Percentiles rank a stretch among this genome's conserved stretches.
These are phyloP conservation scores for Nakazawaea molendinolei DNA, from an alignment of 805 yeast species.

Conservation along the genomic window DNA sequence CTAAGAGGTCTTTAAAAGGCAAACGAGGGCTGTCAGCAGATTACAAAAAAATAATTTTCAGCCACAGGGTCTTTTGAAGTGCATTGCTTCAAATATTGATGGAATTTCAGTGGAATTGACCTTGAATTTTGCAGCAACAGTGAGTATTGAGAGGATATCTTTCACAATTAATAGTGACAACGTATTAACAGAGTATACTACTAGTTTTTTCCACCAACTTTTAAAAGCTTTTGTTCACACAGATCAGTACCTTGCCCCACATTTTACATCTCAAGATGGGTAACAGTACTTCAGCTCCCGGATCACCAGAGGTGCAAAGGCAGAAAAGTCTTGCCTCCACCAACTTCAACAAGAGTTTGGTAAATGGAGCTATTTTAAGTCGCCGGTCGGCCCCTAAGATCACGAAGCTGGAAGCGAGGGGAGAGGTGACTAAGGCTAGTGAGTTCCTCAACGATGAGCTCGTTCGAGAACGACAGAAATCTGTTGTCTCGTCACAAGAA, in stretches of 20 bases:
- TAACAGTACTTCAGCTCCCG: slow-evolving; percentile 1
- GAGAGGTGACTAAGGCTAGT: slow-evolving; percentile 1
- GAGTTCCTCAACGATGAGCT: not conserved
- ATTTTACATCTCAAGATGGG: slow-evolving; percentile 1
- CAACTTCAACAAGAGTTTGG: not conserved
- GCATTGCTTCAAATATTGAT: no score
- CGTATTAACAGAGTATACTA: no score
- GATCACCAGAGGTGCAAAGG: not conserved
- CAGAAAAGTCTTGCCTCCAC: not conserved
- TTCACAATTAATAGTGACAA: no score
- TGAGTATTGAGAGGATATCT: no score
- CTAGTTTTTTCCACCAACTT: not conserved
- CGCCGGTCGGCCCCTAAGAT: slow-evolving; percentile 7
- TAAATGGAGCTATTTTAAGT: slow-evolving; percentile 5
- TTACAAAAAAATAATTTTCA: no score
- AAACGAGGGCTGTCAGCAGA: no score
- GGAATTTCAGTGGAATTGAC: no score
- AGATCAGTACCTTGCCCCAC: slow-evolving; percentile 1
- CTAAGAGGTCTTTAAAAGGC: no score
- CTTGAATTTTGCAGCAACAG: no score
- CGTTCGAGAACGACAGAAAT: slow-evolving; percentile 4
- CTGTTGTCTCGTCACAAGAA: slow-evolving; percentile 10
- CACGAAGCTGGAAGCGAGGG: slow-evolving; percentile 9
- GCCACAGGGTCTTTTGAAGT: no score
- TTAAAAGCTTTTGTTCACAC: not conserved